Conservation (phyloP, 352 stramenopile species). For the Sclerospora graminicola region DNA sequence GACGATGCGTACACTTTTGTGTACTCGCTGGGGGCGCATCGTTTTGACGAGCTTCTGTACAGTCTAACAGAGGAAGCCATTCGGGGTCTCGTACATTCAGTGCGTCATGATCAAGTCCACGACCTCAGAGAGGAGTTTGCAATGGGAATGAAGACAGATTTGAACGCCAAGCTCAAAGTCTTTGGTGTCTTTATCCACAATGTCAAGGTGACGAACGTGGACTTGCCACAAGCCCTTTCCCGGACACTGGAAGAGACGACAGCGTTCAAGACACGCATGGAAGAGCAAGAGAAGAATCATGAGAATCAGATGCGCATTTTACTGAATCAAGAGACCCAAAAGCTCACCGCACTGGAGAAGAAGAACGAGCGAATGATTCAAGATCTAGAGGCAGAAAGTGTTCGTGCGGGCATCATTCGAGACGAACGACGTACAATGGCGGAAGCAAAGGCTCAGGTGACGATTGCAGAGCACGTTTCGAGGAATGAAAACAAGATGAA, state of each 20-base stretch:
- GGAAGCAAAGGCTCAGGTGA: conserved; percentile 64
- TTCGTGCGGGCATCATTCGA: conserved; percentile 59
- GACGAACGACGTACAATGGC: conserved; percentile 69
- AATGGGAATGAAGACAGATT: conserved; percentile 73
- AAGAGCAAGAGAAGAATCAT: conserved; percentile 85
- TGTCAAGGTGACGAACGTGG: conserved; percentile 83
- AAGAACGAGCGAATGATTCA: conserved; percentile 70
- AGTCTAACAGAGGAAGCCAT: conserved; percentile 70
- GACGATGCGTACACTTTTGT: conserved; percentile 79
- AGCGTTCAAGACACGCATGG: conserved; percentile 82
- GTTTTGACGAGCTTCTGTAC: conserved; percentile 80
- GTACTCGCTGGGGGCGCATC: conserved; percentile 71
- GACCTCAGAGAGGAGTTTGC: conserved; percentile 77
- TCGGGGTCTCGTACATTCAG: conserved; percentile 67
- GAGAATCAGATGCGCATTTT: conserved; percentile 79
- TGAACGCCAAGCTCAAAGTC: conserved; percentile 54
- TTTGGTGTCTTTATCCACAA: conserved; percentile 83
- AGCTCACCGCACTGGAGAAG: conserved; percentile 71
- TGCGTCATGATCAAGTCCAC: conserved; percentile 76
- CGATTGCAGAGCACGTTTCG: conserved; percentile 49
- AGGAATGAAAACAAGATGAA: conserved; percentile 58
- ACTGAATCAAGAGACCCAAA: conserved; percentile 77
- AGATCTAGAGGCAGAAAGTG: conserved; percentile 55
- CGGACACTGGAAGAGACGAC: conserved; percentile 69
- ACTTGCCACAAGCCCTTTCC: conserved; percentile 50